Evolutionary conservation across 2,329 filamentous ascomycete genomes (phyloP).

Genomic region (Orbilia brochopaga): DNA sequence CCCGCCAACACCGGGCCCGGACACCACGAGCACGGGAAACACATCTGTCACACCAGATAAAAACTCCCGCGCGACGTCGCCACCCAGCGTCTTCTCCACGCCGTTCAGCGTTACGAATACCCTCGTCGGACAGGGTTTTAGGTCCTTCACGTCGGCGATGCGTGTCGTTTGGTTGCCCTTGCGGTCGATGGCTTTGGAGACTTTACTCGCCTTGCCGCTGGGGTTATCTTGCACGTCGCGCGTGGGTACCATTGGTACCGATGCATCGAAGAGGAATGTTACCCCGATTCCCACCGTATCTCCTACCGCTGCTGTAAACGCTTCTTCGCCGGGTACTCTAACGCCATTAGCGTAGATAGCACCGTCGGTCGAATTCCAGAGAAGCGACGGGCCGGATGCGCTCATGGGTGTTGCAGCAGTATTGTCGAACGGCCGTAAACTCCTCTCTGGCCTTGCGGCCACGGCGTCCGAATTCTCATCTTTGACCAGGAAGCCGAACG

Average conservation of each 20-base stretch:
- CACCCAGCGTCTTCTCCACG: slow-evolving; percentile 25
- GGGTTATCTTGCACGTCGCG: slow-evolving; percentile 44
- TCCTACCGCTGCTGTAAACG: slow-evolving; percentile 16
- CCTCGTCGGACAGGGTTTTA: slow-evolving; percentile 37
- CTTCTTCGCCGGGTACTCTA: slow-evolving; percentile 9
- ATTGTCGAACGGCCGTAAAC: slow-evolving; percentile 21
- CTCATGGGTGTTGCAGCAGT: slow-evolving; percentile 15
- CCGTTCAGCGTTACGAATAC: slow-evolving; percentile 38
- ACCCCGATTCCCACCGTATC: slow-evolving; percentile 37
- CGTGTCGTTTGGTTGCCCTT: slow-evolving; percentile 41
- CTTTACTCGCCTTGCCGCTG: slow-evolving; percentile 21
- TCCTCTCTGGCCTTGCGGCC: slow-evolving; percentile 19
- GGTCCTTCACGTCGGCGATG: slow-evolving; percentile 29
- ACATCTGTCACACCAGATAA: slow-evolving; percentile 35
- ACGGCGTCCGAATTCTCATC: slow-evolving; percentile 24
- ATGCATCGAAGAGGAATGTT: slow-evolving; percentile 37
- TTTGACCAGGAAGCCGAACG: slow-evolving; percentile 41
- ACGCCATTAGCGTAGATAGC: slow-evolving; percentile 28
- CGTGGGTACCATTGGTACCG: slow-evolving; percentile 34
- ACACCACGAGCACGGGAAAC: slow-evolving; percentile 39
- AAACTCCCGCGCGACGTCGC: slow-evolving; percentile 21
- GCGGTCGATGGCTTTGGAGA: slow-evolving; percentile 37
- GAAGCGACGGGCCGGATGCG: slow-evolving; percentile 33
- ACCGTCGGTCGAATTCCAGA: slow-evolving; percentile 40
- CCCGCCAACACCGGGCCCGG: slow-evolving; percentile 36